These are phyloP conservation scores for Kwoniella dejecticola DNA, from an alignment of 768 basidiomycete species.

Conservation along the genomic window DNA sequence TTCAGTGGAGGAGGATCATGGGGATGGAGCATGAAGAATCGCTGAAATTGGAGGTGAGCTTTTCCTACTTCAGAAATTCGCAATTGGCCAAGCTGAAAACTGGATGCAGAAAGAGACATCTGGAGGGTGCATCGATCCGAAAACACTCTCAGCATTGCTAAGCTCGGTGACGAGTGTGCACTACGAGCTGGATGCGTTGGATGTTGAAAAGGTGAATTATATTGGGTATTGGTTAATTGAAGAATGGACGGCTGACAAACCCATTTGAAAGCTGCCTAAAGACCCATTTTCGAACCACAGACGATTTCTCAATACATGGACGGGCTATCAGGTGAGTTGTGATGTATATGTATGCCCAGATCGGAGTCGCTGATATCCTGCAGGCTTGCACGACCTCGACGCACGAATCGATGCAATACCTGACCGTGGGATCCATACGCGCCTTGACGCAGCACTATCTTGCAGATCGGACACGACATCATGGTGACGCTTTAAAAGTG, in stretches of 20 bases:
- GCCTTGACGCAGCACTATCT: slow-evolving; percentile 24
- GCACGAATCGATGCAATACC: slow-evolving; percentile 7
- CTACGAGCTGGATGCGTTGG: slow-evolving; percentile 43
- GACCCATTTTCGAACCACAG: slow-evolving; percentile 38
- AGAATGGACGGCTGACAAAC: too few species aligned
- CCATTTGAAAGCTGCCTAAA: slow-evolving; percentile 29
- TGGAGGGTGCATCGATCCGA: slow-evolving; percentile 51
- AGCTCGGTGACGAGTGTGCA: slow-evolving; percentile 44
- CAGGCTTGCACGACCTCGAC: neutral
- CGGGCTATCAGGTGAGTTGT: slow-evolving; percentile 31
- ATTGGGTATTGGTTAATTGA: too few species aligned
- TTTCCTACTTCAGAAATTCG: neutral
- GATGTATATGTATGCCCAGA: neutral
- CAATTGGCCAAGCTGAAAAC: too few species aligned
- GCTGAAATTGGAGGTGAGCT: slow-evolving; percentile 41
- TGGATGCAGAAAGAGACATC: slow-evolving; percentile 43
- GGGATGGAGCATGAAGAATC: slow-evolving; percentile 50
- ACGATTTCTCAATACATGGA: slow-evolving; percentile 40
- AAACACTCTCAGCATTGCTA: slow-evolving; percentile 41
- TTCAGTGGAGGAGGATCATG: slow-evolving; percentile 42
- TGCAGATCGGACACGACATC: slow-evolving; percentile 28
- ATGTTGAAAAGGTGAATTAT: slow-evolving; percentile 36
- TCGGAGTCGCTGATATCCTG: neutral
- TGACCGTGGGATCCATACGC: slow-evolving; percentile 34
- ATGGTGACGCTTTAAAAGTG: slow-evolving; percentile 36